Evolutionary conservation across 1,284 basidiomycete species (phyloP), one percentile per base, ranked within the genome.

Genomic region (Trichosporon sp.): DNA sequence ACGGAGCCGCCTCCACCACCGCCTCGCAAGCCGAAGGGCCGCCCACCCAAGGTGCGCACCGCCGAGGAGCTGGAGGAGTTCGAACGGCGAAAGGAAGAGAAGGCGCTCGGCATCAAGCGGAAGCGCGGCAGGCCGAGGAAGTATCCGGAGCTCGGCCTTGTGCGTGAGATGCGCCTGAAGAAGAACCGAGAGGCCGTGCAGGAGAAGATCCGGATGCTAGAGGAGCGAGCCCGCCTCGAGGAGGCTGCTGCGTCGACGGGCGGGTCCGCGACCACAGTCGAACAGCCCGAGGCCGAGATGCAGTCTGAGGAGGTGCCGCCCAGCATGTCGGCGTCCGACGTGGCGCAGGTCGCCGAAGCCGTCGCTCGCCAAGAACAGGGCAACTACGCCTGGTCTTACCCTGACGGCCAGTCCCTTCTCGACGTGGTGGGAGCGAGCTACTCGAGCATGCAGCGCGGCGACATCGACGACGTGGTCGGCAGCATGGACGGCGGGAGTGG

Each of bases 121-220:
- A 68, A 73, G 35, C 75, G 78, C 53, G 80, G 80, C 13, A 53
- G 80, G 58, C 80, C 80, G 11, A 68, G 80, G 23, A 81, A 81
- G 68, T 82, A 76, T 66, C 79, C 79, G 9, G 80, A 79, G 32
- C 67, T 73, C 31, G 78, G 76, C 27, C 72, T 81, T 11, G 79
- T 82, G 11, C 71, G 80, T 21, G 79, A 82, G 64, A 80, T 82
- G 78, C 72, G 80, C 23, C 70, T 82, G 70, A 81, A 78, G 74
- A 77, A 76, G 76, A 81, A 82, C 65, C 64, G 79, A 29, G 73
- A 69, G 18, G 74, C 77, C 60, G 78, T 75, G 42, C 74, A 73
- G 32, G 76, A 78, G 65, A 70, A 79, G 58, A 68, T 79, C 13
- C 64, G 72, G 18, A 27, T 70, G 38, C 64, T 75, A 25, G 72